Conservation (phyloP, 495 filamentous ascomycete species). For the Penicillium crystallinum region DNA sequence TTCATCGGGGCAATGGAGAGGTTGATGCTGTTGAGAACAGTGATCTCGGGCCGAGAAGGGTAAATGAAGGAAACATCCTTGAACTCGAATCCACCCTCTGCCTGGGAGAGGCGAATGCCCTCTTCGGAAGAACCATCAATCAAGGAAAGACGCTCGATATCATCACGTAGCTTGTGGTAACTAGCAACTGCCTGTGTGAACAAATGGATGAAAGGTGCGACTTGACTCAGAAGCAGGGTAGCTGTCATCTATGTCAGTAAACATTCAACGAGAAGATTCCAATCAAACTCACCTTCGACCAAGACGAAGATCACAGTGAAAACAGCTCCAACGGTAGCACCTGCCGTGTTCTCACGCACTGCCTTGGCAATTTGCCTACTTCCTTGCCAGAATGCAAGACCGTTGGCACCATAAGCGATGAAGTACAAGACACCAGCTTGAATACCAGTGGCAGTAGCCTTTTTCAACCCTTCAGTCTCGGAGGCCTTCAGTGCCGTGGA, state of each 20-base stretch:
- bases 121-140: constrained; percentile 43
- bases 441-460: constrained; percentile 52
- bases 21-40: constrained; percentile 46
- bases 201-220: constrained; percentile 57
- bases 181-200: constrained; percentile 54
- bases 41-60: constrained; percentile 55
- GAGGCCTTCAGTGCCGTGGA: constrained; percentile 40
- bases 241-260: constrained; percentile 35
- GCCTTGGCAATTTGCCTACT: constrained; percentile 47
- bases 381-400: constrained; percentile 64
- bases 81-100: constrained; percentile 44
- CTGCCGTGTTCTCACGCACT: constrained; percentile 26
- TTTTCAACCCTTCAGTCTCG: constrained; percentile 47
- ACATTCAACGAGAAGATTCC: neutral
- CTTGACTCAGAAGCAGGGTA: constrained; percentile 56
- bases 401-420: constrained; percentile 59
- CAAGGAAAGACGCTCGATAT: constrained; percentile 47
- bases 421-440: constrained; percentile 66
- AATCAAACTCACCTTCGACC: constrained; percentile 48
- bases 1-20: constrained; percentile 52
- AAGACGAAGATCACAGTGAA: constrained; percentile 65
- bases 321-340: constrained; percentile 49
- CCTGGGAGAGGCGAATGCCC: constrained; percentile 32
- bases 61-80: constrained; percentile 57
- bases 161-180: constrained; percentile 42